phyloP scores from a whole-genome alignment of 2,329 filamentous ascomycete genomes.

The Gnomoniopsis smithogilvyi region DNA sequence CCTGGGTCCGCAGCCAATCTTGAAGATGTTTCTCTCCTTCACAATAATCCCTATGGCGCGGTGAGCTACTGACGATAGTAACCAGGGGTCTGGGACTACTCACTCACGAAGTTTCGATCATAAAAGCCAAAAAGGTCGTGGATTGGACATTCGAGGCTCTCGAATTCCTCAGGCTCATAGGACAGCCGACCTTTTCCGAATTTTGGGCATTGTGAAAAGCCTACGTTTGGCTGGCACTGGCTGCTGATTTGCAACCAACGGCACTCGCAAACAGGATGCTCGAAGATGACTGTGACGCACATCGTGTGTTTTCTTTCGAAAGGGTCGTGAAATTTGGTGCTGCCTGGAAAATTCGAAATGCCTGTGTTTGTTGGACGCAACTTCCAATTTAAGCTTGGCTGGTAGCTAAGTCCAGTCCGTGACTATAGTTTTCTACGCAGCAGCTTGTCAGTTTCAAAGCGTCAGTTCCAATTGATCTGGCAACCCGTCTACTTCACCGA shows the following conservation, averaged over 20 bases:
- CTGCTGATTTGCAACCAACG: constrained; percentile 46
- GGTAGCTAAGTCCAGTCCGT: no score
- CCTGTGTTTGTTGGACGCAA: neutral
- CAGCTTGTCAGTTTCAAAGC: no score
- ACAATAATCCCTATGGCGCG: constrained; percentile 35
- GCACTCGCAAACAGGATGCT: constrained; percentile 48
- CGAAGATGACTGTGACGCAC: constrained; percentile 47
- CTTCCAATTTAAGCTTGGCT: no score
- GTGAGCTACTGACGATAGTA: neutral
- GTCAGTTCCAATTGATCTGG: no score
- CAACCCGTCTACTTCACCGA: no score
- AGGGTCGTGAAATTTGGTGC: neutral
- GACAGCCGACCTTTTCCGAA: constrained; percentile 39
- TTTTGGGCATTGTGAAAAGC: constrained; percentile 45
- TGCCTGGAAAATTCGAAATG: neutral
- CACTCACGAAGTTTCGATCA: constrained; percentile 42
- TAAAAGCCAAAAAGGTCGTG: constrained; percentile 40
- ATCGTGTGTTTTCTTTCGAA: constrained; percentile 22
- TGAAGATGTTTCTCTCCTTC: constrained; percentile 39
- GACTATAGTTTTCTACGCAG: no score
- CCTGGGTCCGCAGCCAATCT: constrained; percentile 45
- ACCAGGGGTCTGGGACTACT: neutral
- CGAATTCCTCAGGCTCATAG: constrained; percentile 29
- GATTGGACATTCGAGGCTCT: constrained; percentile 36
- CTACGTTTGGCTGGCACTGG: constrained; percentile 46